Evolutionary conservation across 2,329 filamentous ascomycete genomes (phyloP), one percentile per base, ranked within the genome.

Genomic region (Penicillium sumatraense): DNA sequence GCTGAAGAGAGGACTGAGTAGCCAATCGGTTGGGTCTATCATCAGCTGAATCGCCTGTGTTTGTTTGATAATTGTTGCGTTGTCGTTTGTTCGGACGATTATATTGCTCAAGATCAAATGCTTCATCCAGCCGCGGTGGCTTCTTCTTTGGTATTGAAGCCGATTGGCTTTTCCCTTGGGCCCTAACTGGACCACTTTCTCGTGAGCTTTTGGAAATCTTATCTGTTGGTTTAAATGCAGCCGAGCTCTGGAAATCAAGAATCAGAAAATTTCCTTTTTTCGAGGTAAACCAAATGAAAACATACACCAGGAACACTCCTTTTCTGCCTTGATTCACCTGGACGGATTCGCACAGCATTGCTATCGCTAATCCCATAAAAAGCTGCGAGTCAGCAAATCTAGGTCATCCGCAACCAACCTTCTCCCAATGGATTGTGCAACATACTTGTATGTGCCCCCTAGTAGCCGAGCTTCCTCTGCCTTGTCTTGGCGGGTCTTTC

Each of bases 111-210:
- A 59, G 56, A 20, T 62, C 59, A 24, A 54, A 20, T 20, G 49
- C 24, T 35, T 65, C 49, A 13, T 56, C 59, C 18, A 56, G 26
- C 6, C 45, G 56, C 7, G 54, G 52, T 13, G 45, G 27, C 16
- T 47, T 53, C 35, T 45, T 50, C 10, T 41, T 46, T 7, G 24
- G 10, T 3, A 20, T 31, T 9, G 53, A 49, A 29, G 21, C 31
- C 4, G 49, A 21, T 35, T 55, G 49, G 6, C 33, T 63, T 44
- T 58, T 64, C 21, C 66, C 64, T 29, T 56, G 60, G 9, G 66
- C 68, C 35, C 66, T 69, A 35, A 72, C 65, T n/a, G 72, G 67
- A 6, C 70, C 71, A 51, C 71, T 74, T 23, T 68, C 62, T 48
- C 67, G 67, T 14, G 60, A 47, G 40, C 66, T 65, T 2, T 45